Conservation (phyloP, 305 asterid species). For the Fraxinus velutina region DNA sequence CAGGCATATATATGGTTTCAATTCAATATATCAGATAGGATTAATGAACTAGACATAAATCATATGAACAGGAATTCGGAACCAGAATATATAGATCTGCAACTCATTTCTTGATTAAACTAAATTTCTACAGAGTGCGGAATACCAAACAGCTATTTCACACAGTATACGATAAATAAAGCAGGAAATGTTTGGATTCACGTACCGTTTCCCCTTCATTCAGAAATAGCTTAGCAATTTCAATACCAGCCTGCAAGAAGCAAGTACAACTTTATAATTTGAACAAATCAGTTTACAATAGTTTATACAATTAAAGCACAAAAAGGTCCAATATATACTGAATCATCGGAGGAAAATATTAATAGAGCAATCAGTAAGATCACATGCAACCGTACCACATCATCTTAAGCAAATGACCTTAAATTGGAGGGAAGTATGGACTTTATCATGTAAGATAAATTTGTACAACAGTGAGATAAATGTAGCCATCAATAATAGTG, state of each 20-base stretch:
- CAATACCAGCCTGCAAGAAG: conserved; percentile 90
- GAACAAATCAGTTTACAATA: conserved; percentile 6
- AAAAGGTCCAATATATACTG: not conserved
- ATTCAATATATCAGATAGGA: not conserved
- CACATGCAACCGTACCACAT: not conserved
- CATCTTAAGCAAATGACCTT: not conserved
- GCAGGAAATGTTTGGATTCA: conserved; percentile 21
- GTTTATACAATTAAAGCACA: not conserved
- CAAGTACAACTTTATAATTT: conserved; percentile 26
- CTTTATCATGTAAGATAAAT: not conserved
- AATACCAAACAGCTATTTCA: conserved; percentile 11
- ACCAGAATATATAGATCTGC: not conserved
- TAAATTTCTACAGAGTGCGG: not conserved
- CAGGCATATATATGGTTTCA: not conserved
- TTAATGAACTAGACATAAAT: not conserved
- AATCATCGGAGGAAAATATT: not conserved
- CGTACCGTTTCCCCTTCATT: conserved; percentile 82
- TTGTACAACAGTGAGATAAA: not conserved
- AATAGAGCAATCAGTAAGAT: conserved; percentile 2
- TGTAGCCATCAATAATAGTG: not conserved
- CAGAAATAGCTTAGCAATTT: conserved; percentile 89
- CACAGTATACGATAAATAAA: not conserved
- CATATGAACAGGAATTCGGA: not conserved
- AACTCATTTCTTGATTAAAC: not conserved
- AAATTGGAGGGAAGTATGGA: not conserved